Evolutionary conservation across 331 rosid species (phyloP), one percentile per base, ranked within the genome.

Genomic region (Quercus phellos): DNA sequence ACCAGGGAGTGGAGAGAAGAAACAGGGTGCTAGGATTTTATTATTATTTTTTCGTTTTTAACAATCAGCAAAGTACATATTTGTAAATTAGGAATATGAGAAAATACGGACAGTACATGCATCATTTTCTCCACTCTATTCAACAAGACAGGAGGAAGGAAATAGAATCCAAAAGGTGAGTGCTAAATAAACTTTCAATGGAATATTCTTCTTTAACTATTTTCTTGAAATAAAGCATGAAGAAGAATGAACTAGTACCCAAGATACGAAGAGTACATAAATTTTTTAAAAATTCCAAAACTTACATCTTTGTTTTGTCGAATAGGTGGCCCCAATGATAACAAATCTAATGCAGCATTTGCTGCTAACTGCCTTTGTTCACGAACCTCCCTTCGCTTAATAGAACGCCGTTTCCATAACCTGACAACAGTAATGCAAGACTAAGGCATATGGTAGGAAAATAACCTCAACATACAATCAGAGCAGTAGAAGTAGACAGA

Each of bases 241-340:
- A 51, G 63, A 55, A 24, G 74, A 32, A 63, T 12, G 76, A 66
- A 29, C 32, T 12, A 10, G 38, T 12, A 34, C 4, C 6, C 71
- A 78, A 77, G 75, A 63, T 55, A 64, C 73, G 26, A 70, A 21
- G 6, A 70, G 38, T 35, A 79, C 42, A 61, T 74, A 72, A 67
- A 51, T 55, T 72, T 78, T 78, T 78, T 77, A 66, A 50, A 51
- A 74, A 1, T 54, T 59, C 27, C 61, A 76, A 82, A 74, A 67
- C 96, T 91, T 90, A 93, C 98, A 70, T 90, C 87, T 77, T 4
- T 60, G 72, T 80, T 80, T 63, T 86, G 86, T 77, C 83, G 94
- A 81, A 95, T 82, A 18, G 90, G 96, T 26, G 90, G 96, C 26
- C 99, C 99, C 88, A 93, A 50, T 50, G 97, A 72, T 75, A 95